Conservation (phyloP, 2,329 filamentous ascomycete genomes). For the Aureobasidium vineae region DNA sequence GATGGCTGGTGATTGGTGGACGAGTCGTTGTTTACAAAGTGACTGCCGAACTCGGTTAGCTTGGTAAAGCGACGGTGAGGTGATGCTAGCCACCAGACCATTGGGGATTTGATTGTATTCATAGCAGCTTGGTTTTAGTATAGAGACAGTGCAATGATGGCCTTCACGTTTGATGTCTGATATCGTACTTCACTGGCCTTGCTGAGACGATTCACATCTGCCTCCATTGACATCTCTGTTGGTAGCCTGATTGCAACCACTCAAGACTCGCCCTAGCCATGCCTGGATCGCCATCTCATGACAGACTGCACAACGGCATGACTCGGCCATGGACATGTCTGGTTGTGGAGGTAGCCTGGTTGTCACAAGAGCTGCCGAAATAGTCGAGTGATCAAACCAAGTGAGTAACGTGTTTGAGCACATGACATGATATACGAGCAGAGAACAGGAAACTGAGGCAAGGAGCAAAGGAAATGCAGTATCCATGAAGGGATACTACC, state of each 20-base stretch:
- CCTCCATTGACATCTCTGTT: neutral
- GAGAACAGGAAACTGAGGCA: neutral
- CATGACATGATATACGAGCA: neutral
- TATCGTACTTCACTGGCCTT: neutral
- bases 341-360: too few relatives aligned
- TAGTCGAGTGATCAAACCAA: neutral
- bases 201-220: neutral
- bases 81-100: slow-evolving; percentile 9
- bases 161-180: neutral
- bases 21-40: neutral
- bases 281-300: neutral
- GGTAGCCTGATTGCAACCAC: too few relatives aligned
- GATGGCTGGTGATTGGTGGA: neutral
- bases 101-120: neutral
- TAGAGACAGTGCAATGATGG: neutral
- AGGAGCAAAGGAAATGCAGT: neutral
- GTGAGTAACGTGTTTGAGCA: neutral
- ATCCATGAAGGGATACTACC: neutral
- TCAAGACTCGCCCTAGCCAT: too few relatives aligned
- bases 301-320: neutral
- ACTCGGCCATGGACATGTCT: neutral
- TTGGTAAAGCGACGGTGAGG: neutral
- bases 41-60: slow-evolving; percentile 1
- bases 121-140: neutral
- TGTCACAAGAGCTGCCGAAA: neutral